phyloP scores from a whole-genome alignment of 106 monocot genomes.

The Iris macrosiphon region DNA sequence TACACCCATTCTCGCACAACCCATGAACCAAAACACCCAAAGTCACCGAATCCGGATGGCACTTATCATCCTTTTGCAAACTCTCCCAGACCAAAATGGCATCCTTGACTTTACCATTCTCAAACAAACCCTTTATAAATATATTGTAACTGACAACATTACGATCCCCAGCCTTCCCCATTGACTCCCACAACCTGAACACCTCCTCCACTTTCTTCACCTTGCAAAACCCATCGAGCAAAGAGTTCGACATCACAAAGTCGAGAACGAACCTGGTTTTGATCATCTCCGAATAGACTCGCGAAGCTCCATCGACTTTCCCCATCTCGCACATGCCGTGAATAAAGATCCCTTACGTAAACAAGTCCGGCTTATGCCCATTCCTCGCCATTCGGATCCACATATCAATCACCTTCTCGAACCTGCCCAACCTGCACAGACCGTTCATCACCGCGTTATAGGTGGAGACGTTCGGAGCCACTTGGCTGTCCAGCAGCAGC shows the following conservation, averaged over 20 bases:
- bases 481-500: slow-evolving; percentile 29
- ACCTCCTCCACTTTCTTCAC: slow-evolving; percentile 34
- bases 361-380: slow-evolving; percentile 41
- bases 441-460: slow-evolving; percentile 73
- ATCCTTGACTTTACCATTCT: slow-evolving; percentile 41
- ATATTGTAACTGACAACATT: slow-evolving; percentile 57
- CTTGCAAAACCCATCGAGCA: slow-evolving; percentile 54
- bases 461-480: slow-evolving; percentile 45
- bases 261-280: slow-evolving; percentile 45
- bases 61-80: slow-evolving; percentile 24
- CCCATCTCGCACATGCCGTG: slow-evolving; percentile 51
- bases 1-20: slow-evolving; percentile 49
- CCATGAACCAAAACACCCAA: slow-evolving; percentile 65
- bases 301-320: slow-evolving; percentile 46
- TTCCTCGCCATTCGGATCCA: slow-evolving; percentile 19
- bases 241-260: slow-evolving; percentile 43
- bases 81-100: slow-evolving; percentile 43
- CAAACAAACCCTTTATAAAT: slow-evolving; percentile 58
- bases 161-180: slow-evolving; percentile 17
- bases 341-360: slow-evolving; percentile 59
- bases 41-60: slow-evolving; percentile 32
- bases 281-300: slow-evolving; percentile 45
- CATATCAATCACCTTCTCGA: slow-evolving; percentile 30
- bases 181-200: slow-evolving; percentile 41
- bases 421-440: slow-evolving; percentile 51